These are phyloP conservation scores for Chlorociboria aeruginascens DNA, from an alignment of 495 filamentous ascomycete genomes.

Conservation along the genomic window DNA sequence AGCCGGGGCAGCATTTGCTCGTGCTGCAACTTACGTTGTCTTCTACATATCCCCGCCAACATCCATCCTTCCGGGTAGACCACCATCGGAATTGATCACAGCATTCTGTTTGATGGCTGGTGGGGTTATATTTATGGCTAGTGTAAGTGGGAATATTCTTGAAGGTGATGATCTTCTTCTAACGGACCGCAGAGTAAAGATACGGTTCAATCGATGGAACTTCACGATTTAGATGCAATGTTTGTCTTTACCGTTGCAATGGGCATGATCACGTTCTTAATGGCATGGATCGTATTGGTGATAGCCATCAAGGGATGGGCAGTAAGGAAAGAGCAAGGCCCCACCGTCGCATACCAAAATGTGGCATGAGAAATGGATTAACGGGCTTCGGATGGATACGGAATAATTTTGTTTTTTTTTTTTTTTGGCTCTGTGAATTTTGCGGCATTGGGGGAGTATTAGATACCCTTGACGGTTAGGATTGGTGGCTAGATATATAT, in stretches of 20 bases:
- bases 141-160: constrained; percentile 40
- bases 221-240: constrained; percentile 67
- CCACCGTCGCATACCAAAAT: constrained; percentile 1
- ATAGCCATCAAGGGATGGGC: constrained; percentile 92
- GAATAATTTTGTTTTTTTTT: not conserved
- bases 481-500: too few species aligned
- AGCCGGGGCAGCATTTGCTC: constrained; percentile 65
- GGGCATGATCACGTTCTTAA: constrained; percentile 70
- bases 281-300: constrained; percentile 70
- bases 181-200: constrained; percentile 43
- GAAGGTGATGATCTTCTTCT: not conserved
- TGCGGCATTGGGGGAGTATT: not conserved
- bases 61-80: constrained; percentile 72
- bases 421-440: not conserved
- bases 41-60: constrained; percentile 73
- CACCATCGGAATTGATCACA: constrained; percentile 79
- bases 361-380: not conserved
- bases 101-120: constrained; percentile 82
- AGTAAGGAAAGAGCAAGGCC: constrained; percentile 41
- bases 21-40: constrained; percentile 68
- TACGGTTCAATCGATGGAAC: constrained; percentile 66
- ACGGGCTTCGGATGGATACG: not conserved
- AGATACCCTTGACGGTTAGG: too few species aligned
- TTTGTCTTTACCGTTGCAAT: constrained; percentile 86
- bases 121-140: constrained; percentile 87